Conservation (phyloP, 2,329 filamentous ascomycete genomes). For the Pseudogymnoascus sp. region DNA sequence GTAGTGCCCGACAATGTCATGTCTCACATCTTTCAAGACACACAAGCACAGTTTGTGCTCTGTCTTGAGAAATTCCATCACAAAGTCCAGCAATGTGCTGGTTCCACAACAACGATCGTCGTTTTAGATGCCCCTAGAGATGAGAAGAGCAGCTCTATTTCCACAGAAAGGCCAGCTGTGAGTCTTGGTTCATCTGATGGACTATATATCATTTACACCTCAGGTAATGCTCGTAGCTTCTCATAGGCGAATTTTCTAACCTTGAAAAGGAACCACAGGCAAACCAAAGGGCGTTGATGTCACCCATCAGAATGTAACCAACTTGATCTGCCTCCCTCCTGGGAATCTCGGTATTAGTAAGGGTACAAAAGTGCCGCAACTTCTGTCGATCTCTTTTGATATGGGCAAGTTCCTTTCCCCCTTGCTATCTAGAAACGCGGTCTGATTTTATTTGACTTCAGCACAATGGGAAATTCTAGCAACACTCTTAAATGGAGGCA, state of each 20-base stretch:
- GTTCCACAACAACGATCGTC: conserved; percentile 10
- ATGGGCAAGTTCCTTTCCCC: conserved; percentile 41
- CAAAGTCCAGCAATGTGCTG: conserved; percentile 22
- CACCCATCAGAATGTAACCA: conserved; percentile 46
- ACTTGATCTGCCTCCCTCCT: conserved; percentile 43
- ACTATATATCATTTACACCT: conserved; percentile 22
- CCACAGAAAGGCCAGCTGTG: conserved; percentile 11
- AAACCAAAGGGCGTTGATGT: conserved; percentile 52
- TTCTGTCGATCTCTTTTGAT: conserved; percentile 52
- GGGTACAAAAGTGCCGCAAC: conserved; percentile 45
- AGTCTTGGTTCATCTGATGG: conserved; percentile 13
- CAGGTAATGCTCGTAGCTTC: conserved; percentile 33
- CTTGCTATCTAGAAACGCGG: not conserved
- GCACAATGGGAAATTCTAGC: conserved; percentile 54
- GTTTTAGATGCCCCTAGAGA: conserved; percentile 12
- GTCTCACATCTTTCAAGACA: conserved; percentile 41
- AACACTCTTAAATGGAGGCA: conserved; percentile 50
- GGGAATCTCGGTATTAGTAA: conserved; percentile 42
- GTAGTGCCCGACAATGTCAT: conserved; percentile 42
- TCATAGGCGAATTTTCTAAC: conserved; percentile 28
- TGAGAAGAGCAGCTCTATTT: not conserved
- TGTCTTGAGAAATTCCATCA: conserved; percentile 35
- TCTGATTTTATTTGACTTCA: conserved; percentile 21
- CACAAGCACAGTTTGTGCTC: conserved; percentile 37
- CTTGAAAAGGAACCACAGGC: conserved; percentile 40